Conservation (phyloP, 2,329 filamentous ascomycete genomes). For the Grosmannia clavigera region DNA sequence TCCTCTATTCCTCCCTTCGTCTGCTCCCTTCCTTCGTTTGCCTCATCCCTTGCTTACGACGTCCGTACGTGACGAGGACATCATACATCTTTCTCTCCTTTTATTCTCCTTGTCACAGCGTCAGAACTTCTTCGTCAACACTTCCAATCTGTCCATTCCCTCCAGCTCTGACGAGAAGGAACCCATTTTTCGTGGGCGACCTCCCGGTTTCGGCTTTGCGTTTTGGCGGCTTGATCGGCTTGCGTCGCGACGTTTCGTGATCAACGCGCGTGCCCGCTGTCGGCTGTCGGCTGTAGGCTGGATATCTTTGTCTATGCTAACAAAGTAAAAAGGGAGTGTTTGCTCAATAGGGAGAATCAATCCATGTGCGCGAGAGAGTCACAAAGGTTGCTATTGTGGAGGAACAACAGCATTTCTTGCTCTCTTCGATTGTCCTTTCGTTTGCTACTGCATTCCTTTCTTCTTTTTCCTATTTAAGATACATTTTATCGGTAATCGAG, state of each 20-base stretch:
- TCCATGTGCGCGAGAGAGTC: not conserved
- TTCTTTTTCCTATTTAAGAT: conserved; percentile 1
- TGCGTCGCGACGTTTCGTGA: not conserved
- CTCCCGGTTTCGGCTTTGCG: not conserved
- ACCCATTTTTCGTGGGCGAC: not conserved
- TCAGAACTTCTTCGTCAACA: not conserved
- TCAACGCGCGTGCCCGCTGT: not conserved
- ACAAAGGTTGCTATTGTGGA: conserved; percentile 5
- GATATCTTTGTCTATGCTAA: not conserved
- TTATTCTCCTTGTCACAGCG: not conserved
- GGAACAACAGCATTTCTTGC: conserved; percentile 4
- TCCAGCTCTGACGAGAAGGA: not conserved
- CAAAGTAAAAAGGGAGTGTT: not conserved
- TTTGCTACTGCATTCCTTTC: conserved; percentile 1
- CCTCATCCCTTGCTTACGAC: not conserved
- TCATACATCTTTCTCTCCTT: not conserved
- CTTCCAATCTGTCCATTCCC: not conserved
- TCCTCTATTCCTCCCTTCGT: not conserved
- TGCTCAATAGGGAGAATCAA: conserved; percentile 4
- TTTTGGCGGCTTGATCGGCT: not conserved
- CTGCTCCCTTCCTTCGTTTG: not conserved
- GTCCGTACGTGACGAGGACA: not conserved
- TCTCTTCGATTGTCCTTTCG: not conserved
- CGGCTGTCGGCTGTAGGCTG: not conserved
- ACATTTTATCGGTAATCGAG: not conserved